A percentile compares a stretch with the other conserved stretches of the same genome.
Evolutionary conservation across 2,329 filamentous ascomycete species (phyloP).

Genomic region (Xylariales sp.): DNA sequence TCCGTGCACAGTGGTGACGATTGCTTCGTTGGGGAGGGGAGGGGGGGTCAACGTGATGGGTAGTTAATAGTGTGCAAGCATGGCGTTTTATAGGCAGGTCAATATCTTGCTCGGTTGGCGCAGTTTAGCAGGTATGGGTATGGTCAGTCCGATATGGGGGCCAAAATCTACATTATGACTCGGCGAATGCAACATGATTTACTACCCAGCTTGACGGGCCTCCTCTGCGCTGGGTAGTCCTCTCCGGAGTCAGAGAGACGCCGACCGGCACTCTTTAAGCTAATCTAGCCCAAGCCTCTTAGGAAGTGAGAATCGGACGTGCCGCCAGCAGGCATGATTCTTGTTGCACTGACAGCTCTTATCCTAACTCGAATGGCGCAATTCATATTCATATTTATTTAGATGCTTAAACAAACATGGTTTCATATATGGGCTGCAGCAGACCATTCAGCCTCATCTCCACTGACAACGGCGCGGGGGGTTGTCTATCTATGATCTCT

Average conservation of each 20-base stretch:
- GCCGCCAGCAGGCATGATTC: background rate
- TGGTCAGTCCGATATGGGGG: slow-evolving; percentile 19
- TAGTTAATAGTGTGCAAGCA: slow-evolving; percentile 36
- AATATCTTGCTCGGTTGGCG: slow-evolving; percentile 31
- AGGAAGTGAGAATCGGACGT: background rate
- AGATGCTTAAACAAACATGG: background rate
- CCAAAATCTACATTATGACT: slow-evolving; percentile 6
- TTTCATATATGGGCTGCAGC: too few species aligned
- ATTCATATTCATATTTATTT: background rate
- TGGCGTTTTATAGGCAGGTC: slow-evolving; percentile 38
- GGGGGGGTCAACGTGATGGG: slow-evolving; percentile 4
- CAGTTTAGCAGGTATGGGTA: slow-evolving; percentile 30
- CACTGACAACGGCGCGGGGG: too few species aligned
- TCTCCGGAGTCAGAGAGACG: too few species aligned
- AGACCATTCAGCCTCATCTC: too few species aligned
- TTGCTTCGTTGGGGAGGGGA: slow-evolving; percentile 6
- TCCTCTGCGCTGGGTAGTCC: background rate
- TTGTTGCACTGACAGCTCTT: background rate
- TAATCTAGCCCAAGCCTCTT: background rate
- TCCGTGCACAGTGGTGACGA: background rate
- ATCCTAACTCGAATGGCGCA: background rate
- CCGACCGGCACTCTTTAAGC: background rate
- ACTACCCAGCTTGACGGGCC: slow-evolving; percentile 6
- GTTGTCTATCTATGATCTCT: too few species aligned
- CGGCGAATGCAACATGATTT: slow-evolving; percentile 23